Evolutionary conservation across 2,329 filamentous ascomycete species (phyloP).

Genomic region (Neurospora sp.): DNA sequence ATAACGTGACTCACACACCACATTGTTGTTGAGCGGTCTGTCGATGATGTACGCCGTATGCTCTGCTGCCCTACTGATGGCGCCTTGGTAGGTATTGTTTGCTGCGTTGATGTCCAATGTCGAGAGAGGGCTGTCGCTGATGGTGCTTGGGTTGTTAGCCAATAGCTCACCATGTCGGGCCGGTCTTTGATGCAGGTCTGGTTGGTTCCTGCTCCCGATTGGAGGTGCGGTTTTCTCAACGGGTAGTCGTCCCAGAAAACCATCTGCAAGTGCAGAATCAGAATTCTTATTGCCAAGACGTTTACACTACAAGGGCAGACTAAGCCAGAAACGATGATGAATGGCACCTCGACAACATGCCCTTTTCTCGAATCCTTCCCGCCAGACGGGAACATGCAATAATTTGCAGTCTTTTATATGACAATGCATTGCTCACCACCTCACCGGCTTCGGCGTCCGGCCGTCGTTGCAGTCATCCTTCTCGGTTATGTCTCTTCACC

Average conservation of each 20-base stretch:
- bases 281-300: neutral
- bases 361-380: neutral
- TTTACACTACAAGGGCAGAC: neutral
- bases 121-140: slow-evolving; percentile 9
- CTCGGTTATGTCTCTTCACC: slow-evolving; percentile 6
- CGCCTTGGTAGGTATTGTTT: slow-evolving; percentile 9
- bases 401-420: neutral
- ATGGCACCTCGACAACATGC: neutral
- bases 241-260: neutral
- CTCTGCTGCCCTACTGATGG: slow-evolving; percentile 17
- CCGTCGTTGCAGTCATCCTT: neutral
- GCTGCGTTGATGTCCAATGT: slow-evolving; percentile 24
- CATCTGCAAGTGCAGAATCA: neutral
- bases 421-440: neutral
- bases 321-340: neutral
- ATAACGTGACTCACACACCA: slow-evolving; percentile 15
- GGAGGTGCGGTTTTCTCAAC: slow-evolving; percentile 5
- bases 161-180: slow-evolving; percentile 8
- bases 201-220: slow-evolving; percentile 15
- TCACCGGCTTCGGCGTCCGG: neutral
- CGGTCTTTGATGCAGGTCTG: slow-evolving; percentile 5
- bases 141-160: slow-evolving; percentile 9
- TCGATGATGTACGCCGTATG: slow-evolving; percentile 9
- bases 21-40: neutral
- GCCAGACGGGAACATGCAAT: neutral